These are phyloP conservation scores for Nemania abortiva DNA, from an alignment of 2,329 filamentous ascomycete genomes.

Conservation along the genomic window DNA sequence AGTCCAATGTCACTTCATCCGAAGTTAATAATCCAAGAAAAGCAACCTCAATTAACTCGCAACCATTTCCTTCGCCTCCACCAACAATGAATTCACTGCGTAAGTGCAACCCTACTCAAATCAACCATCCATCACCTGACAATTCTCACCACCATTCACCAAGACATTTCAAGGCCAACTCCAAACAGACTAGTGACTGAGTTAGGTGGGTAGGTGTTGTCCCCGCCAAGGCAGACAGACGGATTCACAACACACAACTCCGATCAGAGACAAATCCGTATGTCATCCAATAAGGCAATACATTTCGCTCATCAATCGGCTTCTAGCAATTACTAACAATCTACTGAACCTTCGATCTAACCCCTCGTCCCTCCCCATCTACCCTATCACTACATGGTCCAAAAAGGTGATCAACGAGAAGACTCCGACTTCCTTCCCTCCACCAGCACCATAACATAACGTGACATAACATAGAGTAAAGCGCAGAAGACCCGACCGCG, in stretches of 20 bases:
- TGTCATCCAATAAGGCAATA: background rate
- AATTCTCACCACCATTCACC: background rate
- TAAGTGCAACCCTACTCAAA: background rate
- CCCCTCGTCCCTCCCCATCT: conserved; percentile 7
- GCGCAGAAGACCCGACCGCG: conserved; percentile 12
- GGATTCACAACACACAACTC: background rate
- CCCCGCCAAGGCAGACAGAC: too few species aligned
- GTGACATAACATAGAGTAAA: background rate
- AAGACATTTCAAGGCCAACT: background rate
- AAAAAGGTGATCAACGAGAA: conserved; percentile 17
- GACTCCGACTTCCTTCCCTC: conserved; percentile 8
- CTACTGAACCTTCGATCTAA: background rate
- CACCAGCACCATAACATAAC: background rate
- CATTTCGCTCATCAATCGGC: background rate
- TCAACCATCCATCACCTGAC: background rate
- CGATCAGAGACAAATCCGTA: background rate
- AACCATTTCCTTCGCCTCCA: background rate
- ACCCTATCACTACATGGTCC: conserved; percentile 31
- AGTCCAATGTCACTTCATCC: background rate
- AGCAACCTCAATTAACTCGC: background rate
- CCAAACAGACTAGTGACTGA: background rate
- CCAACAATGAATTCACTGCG: background rate
- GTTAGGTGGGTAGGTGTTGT: too few species aligned
- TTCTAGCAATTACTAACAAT: background rate
- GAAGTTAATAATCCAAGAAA: too few species aligned